Percentiles rank a stretch among this genome's conserved stretches.
Evolutionary conservation across 2,329 filamentous ascomycete genomes (phyloP).

Genomic region (Colletotrichum filicis): DNA sequence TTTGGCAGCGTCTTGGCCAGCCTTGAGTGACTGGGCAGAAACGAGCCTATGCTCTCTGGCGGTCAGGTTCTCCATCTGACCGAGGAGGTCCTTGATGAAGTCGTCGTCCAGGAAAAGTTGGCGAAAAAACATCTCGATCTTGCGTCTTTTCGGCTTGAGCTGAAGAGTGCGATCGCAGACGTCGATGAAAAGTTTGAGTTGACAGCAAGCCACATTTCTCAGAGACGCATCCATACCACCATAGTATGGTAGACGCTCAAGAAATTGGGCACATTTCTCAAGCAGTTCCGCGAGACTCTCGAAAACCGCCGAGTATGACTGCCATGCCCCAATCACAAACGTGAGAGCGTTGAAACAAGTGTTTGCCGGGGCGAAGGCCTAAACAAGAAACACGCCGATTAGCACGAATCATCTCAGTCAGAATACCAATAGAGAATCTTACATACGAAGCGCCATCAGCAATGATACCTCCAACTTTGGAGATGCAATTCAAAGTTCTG

Average conservation of each 20-base stretch:
- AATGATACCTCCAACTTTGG: slow-evolving; percentile 47
- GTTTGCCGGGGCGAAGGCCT: too few species aligned
- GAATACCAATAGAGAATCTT: neutral
- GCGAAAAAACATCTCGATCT: neutral
- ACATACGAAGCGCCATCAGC: slow-evolving; percentile 42
- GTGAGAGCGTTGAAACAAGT: too few species aligned
- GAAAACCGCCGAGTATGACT: neutral
- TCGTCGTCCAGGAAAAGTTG: neutral
- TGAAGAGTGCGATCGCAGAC: neutral
- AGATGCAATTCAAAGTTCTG: slow-evolving; percentile 46
- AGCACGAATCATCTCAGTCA: too few species aligned
- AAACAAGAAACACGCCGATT: too few species aligned
- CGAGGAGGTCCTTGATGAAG: too few species aligned
- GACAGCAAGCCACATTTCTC: neutral
- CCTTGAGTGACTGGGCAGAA: too few species aligned
- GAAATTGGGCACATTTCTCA: neutral
- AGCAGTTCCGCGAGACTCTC: neutral
- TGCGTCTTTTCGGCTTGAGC: neutral
- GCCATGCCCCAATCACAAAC: too few species aligned
- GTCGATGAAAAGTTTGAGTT: neutral
- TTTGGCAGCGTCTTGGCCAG: too few species aligned
- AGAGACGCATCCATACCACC: neutral
- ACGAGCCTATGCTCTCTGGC: too few species aligned
- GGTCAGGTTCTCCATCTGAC: too few species aligned
- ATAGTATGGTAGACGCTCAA: neutral